Conservation (phyloP, 805 yeast genomes). For the Cyberlindnera mrakii region DNA sequence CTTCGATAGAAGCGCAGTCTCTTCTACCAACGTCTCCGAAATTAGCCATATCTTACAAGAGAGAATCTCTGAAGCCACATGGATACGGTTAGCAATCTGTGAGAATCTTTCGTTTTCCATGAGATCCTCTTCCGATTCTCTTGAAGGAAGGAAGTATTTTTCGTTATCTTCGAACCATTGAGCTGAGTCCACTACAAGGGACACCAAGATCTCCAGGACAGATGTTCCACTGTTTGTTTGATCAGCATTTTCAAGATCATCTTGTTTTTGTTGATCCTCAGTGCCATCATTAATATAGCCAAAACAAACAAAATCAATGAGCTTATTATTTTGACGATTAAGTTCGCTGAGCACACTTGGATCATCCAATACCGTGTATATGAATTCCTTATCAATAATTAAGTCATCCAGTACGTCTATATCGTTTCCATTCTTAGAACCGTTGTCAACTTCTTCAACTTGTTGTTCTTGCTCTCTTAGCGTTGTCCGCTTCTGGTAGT, state of each 20-base stretch:
- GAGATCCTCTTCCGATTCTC: slow-evolving; percentile 4
- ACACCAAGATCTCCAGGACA: slow-evolving; percentile 37
- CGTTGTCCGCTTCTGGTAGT: slow-evolving; percentile 24
- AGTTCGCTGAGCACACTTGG: slow-evolving; percentile 32
- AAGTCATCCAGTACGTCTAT: slow-evolving; percentile 8
- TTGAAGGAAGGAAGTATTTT: slow-evolving; percentile 7
- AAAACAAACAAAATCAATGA: slow-evolving; percentile 46
- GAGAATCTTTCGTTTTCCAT: slow-evolving; percentile 17
- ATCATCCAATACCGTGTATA: slow-evolving; percentile 32
- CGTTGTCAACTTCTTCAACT: not conserved
- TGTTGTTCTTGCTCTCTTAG: slow-evolving; percentile 7
- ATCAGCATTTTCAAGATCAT: slow-evolving; percentile 12
- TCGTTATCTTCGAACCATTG: slow-evolving; percentile 31
- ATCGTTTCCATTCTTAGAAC: not conserved
- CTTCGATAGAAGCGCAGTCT: slow-evolving; percentile 51
- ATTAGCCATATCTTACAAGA: slow-evolving; percentile 89
- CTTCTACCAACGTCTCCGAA: slow-evolving; percentile 82
- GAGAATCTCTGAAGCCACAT: slow-evolving; percentile 76
- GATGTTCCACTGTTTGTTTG: slow-evolving; percentile 26
- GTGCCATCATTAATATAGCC: slow-evolving; percentile 29
- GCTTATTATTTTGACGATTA: slow-evolving; percentile 33
- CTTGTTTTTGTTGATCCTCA: not conserved
- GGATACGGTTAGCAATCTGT: slow-evolving; percentile 32
- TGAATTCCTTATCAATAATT: slow-evolving; percentile 24
- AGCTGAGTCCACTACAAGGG: slow-evolving; percentile 34